Base-by-base conservation (phyloP, 1,139 yeast genomes). In the Zygoascus sp. region DNA sequence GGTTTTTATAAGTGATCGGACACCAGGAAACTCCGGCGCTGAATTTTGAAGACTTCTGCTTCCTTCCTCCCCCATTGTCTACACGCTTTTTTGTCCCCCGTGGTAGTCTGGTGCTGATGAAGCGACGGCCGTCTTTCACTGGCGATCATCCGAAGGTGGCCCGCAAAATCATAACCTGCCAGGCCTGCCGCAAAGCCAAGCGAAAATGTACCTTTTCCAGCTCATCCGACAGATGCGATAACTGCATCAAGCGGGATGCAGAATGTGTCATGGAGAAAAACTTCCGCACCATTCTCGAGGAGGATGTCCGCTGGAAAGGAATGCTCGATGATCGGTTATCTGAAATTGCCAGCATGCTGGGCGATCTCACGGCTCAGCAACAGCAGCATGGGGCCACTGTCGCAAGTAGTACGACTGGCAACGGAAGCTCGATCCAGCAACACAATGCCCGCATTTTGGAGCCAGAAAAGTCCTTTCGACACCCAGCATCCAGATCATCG, bases 91-190 rank as follows among this genome's bases (percentile, higher is more conserved):
- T 3, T 3, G 8, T 3, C 3, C 9, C n/a, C n/a, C 8, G n/a
- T 6, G 28, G 28, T n/a, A 4, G 7, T 10, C 28, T 25, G 4
- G 17, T 3, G 16, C 16, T 16, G 16, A 30, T 30, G 34, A 30
- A 30, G 13, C 34, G 34, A 30, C 15, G 34, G 3, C 34, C 34
- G 15, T 30, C 34, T 16, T 30, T 30, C 34, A 11, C 34, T 13
- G 47, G 16, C 27, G 41, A 20, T n/a, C 17, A 35, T n/a, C 39
- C 39, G 5, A 35, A 35, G 25, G 25, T 35, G 27, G 39, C 39
- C 5, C 22, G 39, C 4, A 35, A 35, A 16, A 35, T 35, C 25
- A 21, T 21, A 11, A 35, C 39, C 17, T 35, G 39, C 25, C 39
- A 35, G 25, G 23, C 39, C n/a, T 35, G 39, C 11, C 25, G 39